Evolutionary conservation across 768 basidiomycete species (phyloP), one percentile per base, ranked within the genome.

Genomic region (Polyporus arcularius): DNA sequence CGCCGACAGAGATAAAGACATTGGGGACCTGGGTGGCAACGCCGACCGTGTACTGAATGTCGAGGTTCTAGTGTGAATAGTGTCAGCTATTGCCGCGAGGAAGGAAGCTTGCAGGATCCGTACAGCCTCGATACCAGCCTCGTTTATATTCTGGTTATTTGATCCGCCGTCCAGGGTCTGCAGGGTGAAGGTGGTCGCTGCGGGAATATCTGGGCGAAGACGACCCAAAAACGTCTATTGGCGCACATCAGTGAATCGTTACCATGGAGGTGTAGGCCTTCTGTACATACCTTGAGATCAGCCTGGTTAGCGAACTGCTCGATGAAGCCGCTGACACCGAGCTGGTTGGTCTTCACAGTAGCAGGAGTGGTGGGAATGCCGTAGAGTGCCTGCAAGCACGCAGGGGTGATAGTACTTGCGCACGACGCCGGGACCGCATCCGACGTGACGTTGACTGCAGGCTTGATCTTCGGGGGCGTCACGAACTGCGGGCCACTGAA

Each of bases 1-100:
- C 51, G 6, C 76, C 77, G 7, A 71, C 73, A 1, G 73, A 73
- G 39, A 76, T 68, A 63, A 78, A 76, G 10, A 43, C 55, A 21
- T 64, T 65, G 0, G 74, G 74, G 4, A 78, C 74, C 2, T 59
- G 66, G 10, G 70, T 63, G 4, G 73, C 70, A 45, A 76, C 41
- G 12, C 75, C 75, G 42, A 76, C 60, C n/a, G 75, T 75, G 58
- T 73, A 75, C 49, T 78, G 73, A n/a, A 69, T 73, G 58, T 78
- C 76, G 30, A 78, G 67, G 61, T 74, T 68, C 72, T 71, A 47
- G 12, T 9, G 14, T 8, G 14, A 11, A 26, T 26, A 6, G 5
- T 28, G 21, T 14, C 21, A 12, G 12, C 28, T 12, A 10, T 48
- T 28, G 11, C 21, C 14, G 14, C 7, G 4, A 11, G 28, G 26